Conservation (phyloP, 768 basidiomycete genomes). For the Boletellus sp. region DNA sequence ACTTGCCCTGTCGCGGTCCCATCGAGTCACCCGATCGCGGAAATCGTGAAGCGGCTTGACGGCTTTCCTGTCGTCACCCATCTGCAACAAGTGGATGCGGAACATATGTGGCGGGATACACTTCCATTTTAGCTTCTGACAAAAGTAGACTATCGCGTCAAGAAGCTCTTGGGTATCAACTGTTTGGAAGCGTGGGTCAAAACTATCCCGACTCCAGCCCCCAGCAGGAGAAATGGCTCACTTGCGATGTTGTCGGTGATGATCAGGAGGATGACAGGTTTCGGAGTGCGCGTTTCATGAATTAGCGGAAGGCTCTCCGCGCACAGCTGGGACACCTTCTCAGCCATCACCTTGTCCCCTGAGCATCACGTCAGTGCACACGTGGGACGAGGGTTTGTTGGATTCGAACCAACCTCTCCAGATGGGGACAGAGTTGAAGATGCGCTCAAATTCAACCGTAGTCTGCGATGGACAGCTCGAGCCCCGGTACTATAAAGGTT, state of each 20-base stretch:
- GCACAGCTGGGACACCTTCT: constrained; percentile 18
- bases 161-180: constrained; percentile 14
- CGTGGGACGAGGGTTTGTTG: background rate
- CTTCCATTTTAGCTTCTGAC: constrained; percentile 9
- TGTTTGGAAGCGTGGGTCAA: background rate
- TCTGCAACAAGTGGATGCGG: constrained; percentile 23
- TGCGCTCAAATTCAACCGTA: constrained; percentile 11
- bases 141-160: constrained; percentile 6
- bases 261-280: constrained; percentile 14
- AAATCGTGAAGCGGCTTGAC: constrained; percentile 22
- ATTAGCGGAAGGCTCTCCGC: constrained; percentile 11
- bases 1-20: constrained; percentile 15
- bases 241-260: constrained; percentile 20
- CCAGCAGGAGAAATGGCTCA: background rate
- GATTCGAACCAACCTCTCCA: constrained; percentile 17
- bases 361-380: background rate
- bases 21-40: constrained; percentile 15
- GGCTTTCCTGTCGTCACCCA: constrained; percentile 21
- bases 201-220: background rate
- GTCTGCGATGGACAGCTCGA: constrained; percentile 6
- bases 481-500: background rate
- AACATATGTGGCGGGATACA: constrained; percentile 15
- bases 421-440: constrained; percentile 18
- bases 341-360: constrained; percentile 17
- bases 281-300: constrained; percentile 1